Base-by-base conservation (phyloP, 768 basidiomycete species). In the Cystobasidium ongulense region DNA sequence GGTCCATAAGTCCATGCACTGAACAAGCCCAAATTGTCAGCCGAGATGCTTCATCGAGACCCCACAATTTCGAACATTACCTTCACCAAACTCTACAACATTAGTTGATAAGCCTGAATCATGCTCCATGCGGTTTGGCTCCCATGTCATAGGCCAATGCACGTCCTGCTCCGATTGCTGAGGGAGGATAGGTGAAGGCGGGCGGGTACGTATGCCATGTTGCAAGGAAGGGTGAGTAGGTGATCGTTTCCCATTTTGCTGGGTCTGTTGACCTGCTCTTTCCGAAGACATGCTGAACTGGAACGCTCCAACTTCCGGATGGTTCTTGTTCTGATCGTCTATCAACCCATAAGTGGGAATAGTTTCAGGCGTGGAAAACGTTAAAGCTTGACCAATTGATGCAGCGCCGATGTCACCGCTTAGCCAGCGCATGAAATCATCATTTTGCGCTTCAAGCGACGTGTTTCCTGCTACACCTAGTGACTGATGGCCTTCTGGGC, bases 51-150 rank as follows among this genome's bases (percentile, higher is more conserved):
- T 21, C 46, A 17, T 50, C 46, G n/a, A n/a, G n/a, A n/a, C n/a
- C n/a, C n/a, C n/a, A n/a, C n/a, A n/a, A n/a, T n/a, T n/a, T n/a
- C 13, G 43, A 46, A 13, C 13, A 13, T 35, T 21, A 59, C 57
- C 57, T 59, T 59, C 57, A 29, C 57, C 33, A 59, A 59, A 59
- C 33, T 59, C 57, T 35, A 59, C 29, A 31, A 59, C 33, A 59
- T 59, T 59, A 5, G 57, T 7, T 29, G 57, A 59, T 27, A 59
- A 31, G 57, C 57, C 57, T 31, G 57, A 17, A 59, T 59, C 57
- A 21, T 59, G 57, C 25, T 59, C 57, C 33, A 29, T 4, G 15
- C 57, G 4, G 21, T 59, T 59, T 59, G 57, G 57, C 25, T 59
- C 57, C 57, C 57, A 59, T 29, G 57, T 15, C 57, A 59, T 59